Evolutionary conservation across 768 basidiomycete genomes (phyloP).

Genomic region (Mycena sanguinolenta): DNA sequence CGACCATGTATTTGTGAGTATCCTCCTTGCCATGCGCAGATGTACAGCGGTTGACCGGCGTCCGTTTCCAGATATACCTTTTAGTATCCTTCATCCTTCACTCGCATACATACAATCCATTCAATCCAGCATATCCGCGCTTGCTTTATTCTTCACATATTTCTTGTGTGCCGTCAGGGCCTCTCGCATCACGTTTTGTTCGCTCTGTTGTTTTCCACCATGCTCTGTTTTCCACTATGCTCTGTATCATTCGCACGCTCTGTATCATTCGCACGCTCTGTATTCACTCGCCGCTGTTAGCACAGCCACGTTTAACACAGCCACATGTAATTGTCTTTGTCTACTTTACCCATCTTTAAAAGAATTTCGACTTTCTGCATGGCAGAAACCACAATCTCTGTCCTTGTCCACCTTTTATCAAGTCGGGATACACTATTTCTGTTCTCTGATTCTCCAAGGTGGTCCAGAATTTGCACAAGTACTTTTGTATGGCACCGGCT

Average conservation of each 20-base stretch:
- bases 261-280: no score
- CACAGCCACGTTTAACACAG: neutral
- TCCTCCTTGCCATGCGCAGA: neutral
- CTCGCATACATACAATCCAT: no score
- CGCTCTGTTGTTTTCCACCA: conserved; percentile 1
- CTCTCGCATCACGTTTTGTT: neutral
- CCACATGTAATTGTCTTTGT: no score
- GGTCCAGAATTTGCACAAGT: no score
- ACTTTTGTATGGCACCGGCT: no score
- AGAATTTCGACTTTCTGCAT: no score
- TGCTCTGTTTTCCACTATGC: no score
- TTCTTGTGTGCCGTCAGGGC: neutral
- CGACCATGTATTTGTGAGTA: neutral
- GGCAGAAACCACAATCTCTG: no score
- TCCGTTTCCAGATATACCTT: neutral
- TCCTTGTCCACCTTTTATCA: no score
- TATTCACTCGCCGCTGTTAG: neutral
- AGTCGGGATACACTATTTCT: no score
- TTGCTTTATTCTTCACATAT: neutral
- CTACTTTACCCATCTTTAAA: neutral
- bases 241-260: neutral
- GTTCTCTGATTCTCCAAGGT: no score
- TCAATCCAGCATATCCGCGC: no score
- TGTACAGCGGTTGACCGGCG: neutral
- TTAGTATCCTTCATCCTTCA: neutral